These are phyloP conservation scores for Hypoxylon sp. DNA, from an alignment of 2,329 filamentous ascomycete species.

Conservation along the genomic window DNA sequence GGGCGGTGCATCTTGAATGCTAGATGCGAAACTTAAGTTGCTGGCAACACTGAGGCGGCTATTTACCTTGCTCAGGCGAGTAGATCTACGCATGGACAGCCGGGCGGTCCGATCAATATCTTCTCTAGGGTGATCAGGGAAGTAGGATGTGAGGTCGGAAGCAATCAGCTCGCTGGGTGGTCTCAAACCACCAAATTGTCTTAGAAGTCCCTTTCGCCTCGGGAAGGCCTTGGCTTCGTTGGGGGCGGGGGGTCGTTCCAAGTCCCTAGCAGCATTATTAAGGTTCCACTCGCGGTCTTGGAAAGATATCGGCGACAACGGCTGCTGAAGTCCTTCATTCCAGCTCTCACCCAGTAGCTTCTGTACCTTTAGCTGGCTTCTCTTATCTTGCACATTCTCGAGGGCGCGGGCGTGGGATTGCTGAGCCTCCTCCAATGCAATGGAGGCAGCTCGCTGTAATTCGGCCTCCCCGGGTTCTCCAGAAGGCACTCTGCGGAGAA, in stretches of 20 bases:
- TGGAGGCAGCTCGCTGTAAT: conserved; percentile 87
- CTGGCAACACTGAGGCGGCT: conserved; percentile 94
- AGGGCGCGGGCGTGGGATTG: conserved; percentile 77
- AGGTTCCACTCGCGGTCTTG: conserved; percentile 79
- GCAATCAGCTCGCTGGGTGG: conserved; percentile 98
- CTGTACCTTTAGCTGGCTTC: conserved; percentile 89
- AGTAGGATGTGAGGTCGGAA: conserved; percentile 95
- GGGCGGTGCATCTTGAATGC: conserved; percentile 91
- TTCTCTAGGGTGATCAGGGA: conserved; percentile 93
- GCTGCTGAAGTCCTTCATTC: conserved; percentile 84
- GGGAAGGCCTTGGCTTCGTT: conserved; percentile 62
- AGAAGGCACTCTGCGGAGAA: conserved; percentile 91
- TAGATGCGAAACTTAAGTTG: conserved; percentile 93
- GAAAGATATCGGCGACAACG: conserved; percentile 84
- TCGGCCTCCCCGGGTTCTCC: conserved; percentile 91
- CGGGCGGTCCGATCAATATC: conserved; percentile 97
- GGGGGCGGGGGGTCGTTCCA: conserved; percentile 71
- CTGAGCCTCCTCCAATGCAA: conserved; percentile 89
- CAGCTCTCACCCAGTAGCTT: conserved; percentile 91
- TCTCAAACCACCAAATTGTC: conserved; percentile 90
- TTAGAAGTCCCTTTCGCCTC: conserved; percentile 70
- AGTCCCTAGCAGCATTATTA: conserved; percentile 70
- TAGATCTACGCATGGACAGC: conserved; percentile 90
- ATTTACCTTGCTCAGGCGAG: conserved; percentile 91
- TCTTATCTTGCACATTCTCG: conserved; percentile 74